Percentiles rank a stretch among this genome's conserved stretches.
phyloP scores from a whole-genome alignment of 441 rosid species.

The Mallotus repandus region DNA sequence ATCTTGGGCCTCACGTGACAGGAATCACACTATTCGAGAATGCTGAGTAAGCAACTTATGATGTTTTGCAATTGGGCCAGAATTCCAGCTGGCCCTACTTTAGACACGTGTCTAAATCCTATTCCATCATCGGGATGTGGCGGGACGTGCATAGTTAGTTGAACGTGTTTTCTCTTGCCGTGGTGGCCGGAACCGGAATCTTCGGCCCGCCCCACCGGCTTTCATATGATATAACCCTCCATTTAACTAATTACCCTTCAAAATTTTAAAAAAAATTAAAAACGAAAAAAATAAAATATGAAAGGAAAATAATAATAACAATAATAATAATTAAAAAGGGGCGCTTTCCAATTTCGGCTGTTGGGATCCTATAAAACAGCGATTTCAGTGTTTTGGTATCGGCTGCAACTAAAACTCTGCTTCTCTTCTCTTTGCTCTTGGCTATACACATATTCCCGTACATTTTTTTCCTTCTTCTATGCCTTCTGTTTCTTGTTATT shows the following conservation, averaged over 20 bases:
- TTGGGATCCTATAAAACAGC: constrained; percentile 71
- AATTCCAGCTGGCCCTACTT: neutral
- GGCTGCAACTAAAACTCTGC: constrained; percentile 32
- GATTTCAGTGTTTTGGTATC: constrained; percentile 41
- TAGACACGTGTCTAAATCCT: constrained; percentile 40
- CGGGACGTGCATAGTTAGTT: constrained; percentile 27
- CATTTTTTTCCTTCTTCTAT: neutral
- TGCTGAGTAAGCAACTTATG: constrained; percentile 52
- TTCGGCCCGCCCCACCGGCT: constrained; percentile 5
- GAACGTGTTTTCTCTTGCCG: neutral
- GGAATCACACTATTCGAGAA: constrained; percentile 40
- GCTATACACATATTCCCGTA: neutral
- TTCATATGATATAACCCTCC: constrained; percentile 8
- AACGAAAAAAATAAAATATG: constrained; percentile 7
- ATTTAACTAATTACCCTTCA: neutral
- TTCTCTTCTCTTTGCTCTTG: constrained; percentile 2
- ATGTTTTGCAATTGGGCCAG: constrained; percentile 31
- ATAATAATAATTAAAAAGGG: constrained; percentile 3
- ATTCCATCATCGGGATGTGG: constrained; percentile 39
- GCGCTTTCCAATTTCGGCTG: constrained; percentile 42
- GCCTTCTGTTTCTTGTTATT: neutral
- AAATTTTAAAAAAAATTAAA: neutral
- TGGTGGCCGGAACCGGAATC: constrained; percentile 32
- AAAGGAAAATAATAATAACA: constrained; percentile 4
- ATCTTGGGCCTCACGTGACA: constrained; percentile 88